Evolutionary conservation across 2,329 filamentous ascomycete species (phyloP).

Genomic region (Dothistroma septosporum): DNA sequence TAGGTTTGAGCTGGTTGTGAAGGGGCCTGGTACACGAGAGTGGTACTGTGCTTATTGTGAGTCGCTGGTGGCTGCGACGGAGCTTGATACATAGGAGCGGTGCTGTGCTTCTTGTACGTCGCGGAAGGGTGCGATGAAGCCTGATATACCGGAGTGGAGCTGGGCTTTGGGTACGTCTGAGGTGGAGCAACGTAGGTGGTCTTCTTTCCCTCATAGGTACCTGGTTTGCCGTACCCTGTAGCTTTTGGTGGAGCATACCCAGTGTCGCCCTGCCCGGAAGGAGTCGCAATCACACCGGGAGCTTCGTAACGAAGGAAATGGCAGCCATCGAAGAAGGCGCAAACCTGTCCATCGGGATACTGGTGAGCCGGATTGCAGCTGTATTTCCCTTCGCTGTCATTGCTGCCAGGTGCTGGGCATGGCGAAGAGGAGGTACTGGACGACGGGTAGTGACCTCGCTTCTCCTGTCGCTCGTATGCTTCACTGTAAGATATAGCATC

Average conservation of each 20-base stretch:
- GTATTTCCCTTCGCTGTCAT: background rate
- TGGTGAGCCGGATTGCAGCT: background rate
- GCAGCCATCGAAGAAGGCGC: background rate
- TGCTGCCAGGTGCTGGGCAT: background rate
- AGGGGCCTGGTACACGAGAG: background rate
- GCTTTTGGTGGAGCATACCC: background rate
- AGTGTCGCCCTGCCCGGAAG: background rate
- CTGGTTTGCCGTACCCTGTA: background rate
- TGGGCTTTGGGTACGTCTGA: no score
- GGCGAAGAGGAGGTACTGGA: background rate
- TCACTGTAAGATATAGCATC: background rate
- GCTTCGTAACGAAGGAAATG: background rate
- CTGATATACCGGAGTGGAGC: no score
- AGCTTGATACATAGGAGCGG: no score
- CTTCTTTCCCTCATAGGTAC: background rate
- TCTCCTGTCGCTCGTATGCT: background rate
- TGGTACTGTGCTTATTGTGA: background rate
- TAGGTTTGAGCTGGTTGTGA: background rate
- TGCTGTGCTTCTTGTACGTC: no score
- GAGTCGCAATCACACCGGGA: background rate
- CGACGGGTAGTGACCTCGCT: background rate
- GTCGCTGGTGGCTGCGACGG: background rate
- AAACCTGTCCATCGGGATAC: background rate
- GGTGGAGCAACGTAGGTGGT: background rate
- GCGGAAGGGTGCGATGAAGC: no score